Evolutionary conservation across 176 grass and related monocot species (phyloP), one percentile per base, ranked within the genome.

Genomic region (Themeda triandra): DNA sequence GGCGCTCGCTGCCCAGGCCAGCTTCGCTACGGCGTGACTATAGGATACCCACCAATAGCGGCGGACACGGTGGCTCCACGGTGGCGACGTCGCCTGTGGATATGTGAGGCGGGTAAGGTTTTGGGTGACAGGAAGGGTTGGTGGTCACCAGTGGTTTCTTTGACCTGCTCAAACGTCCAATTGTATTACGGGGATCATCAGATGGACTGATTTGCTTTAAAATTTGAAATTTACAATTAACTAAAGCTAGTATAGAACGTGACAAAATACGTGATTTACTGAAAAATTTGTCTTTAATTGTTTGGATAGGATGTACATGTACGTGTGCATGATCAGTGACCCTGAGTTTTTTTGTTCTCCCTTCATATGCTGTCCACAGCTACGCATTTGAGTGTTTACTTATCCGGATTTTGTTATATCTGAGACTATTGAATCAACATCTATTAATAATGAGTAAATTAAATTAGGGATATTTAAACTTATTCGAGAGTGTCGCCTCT

Each of bases 131-230:
- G 3, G 5, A 88, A 14, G 68, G 19, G 79, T 68, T 89, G 75
- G 73, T 90, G 81, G 73, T 46, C 76, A 59, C 75, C 23, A 76
- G 71, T 85, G 30, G 23, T 71, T 95, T 81, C 62, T 90, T 90
- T 92, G 92, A 95, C 92, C 81, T 88, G 73, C 31, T 95, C 87
- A 69, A 87, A 79, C 37, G 11, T 75, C 69, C 75, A 49, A 76
- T 79, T 40, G 73, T 53, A 77, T 78, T 51, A 44, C 9, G 13
- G 60, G 77, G 9, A 79, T 24, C n/a, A 79, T 24, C n/a, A 65
- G 78, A 74, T 82, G 54, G 53, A 42, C 79, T 75, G 77, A 63
- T 28, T 65, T 66, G 12, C 6, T 66, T 48, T 45, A 27, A 23
- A 29, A 3, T 63, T 65, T 65, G 27, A 65, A 42, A 14, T 31